Evolutionary conservation across 75 land plant genomes (phyloP), one percentile per base, ranked within the genome.

Genomic region (Pseudotsuga menziesii): DNA sequence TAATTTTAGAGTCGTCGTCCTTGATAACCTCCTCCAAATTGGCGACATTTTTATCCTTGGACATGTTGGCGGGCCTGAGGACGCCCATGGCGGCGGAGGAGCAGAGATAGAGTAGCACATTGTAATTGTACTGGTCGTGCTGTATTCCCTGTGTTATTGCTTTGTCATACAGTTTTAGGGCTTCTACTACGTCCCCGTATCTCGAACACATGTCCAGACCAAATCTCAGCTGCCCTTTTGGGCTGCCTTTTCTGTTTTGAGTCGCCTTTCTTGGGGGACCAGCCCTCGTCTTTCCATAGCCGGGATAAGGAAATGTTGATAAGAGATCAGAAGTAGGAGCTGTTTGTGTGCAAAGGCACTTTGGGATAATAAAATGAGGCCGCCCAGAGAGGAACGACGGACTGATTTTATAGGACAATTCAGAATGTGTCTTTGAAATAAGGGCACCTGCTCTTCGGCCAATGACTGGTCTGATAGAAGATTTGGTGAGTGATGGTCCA

Each of bases 91-190:
- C 93, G 0, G 93, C 98, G 56, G 94, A 87, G 6, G 99, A 89
- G 72, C 96, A 97, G 11, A 97, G 78, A 79, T 97, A 97, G 78
- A 97, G 82, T 25, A 97, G 84, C 25, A 92, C 89, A 83, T 87
- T 87, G 83, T 85, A 97, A 75, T 89, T 89, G 72, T 97, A 86
- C 79, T 88, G 93, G 69, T 82, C 85, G 61, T 89, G 77, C 56
- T 82, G 63, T 14, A 86, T 61, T 3, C 93, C 96, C 55, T 89
- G 85, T 56, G 62, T 78, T 19, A 25, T 55, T 14, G 91, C 90
- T 32, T 48, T 76, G 63, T 97, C 98, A 82, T 92, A 94, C 35
- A 92, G 63, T 7, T 73, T 57, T 52, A 97, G 79, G 4, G 98
- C 99, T 7, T 86, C 81, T 84, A 82, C 61, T 0, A 89, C 83